Evolutionary conservation across 2,329 filamentous ascomycete species (phyloP).

Genomic region (Aspergillus chevalieri): DNA sequence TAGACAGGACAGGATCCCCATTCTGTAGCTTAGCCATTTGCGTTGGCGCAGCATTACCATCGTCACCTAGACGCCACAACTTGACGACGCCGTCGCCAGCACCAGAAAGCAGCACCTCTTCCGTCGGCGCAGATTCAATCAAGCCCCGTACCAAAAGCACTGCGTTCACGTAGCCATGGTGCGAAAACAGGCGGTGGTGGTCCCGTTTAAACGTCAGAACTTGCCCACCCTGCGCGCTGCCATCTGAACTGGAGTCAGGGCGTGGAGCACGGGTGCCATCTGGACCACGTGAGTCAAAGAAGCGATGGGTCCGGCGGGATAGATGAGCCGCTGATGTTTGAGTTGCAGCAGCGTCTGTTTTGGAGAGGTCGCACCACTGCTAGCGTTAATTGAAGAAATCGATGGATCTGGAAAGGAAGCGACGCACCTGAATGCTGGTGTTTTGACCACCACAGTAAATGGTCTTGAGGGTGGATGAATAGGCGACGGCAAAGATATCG

Average conservation of each 20-base stretch:
- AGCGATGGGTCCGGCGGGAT: slow-evolving; percentile 71
- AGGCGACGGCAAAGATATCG: slow-evolving; percentile 92
- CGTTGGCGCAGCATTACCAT: slow-evolving; percentile 56
- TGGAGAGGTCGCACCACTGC: slow-evolving; percentile 69
- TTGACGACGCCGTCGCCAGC: slow-evolving; percentile 93
- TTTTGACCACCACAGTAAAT: slow-evolving; percentile 92
- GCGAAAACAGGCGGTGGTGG: slow-evolving; percentile 80
- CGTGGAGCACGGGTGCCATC: slow-evolving; percentile 74
- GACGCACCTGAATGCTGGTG: slow-evolving; percentile 68
- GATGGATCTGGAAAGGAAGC: not conserved
- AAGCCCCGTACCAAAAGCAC: slow-evolving; percentile 80
- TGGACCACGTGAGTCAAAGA: slow-evolving; percentile 86
- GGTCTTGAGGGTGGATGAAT: slow-evolving; percentile 71
- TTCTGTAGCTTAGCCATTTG: slow-evolving; percentile 64
- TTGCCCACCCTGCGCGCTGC: slow-evolving; percentile 51
- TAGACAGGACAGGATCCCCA: slow-evolving; percentile 63
- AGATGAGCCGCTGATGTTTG: slow-evolving; percentile 65
- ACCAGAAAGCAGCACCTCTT: slow-evolving; percentile 80
- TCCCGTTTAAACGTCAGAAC: slow-evolving; percentile 75
- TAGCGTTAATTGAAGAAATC: slow-evolving; percentile 14
- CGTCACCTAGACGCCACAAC: slow-evolving; percentile 71
- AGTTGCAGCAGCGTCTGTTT: slow-evolving; percentile 55
- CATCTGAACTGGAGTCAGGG: slow-evolving; percentile 54
- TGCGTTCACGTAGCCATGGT: slow-evolving; percentile 93
- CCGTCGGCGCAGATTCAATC: slow-evolving; percentile 57